Evolutionary conservation across 192 early-diverging fungal species (phyloP).

Genomic region (Backusella tarrabulga): DNA sequence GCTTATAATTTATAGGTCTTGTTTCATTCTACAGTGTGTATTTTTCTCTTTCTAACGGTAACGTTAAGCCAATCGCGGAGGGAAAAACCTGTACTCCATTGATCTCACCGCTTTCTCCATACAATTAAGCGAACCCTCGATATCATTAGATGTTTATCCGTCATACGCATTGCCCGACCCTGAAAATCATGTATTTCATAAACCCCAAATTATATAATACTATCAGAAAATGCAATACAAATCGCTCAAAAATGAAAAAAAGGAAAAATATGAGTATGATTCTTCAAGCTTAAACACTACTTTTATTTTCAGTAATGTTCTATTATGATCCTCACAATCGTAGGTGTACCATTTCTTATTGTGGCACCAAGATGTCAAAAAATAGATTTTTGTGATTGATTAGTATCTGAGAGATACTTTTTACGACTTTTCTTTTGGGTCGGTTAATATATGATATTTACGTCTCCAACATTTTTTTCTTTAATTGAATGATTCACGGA

Average conservation of each 20-base stretch:
- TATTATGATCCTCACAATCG: background rate
- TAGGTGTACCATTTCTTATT: background rate
- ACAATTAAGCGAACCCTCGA: background rate
- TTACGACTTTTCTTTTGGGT: background rate
- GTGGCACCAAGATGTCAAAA: background rate
- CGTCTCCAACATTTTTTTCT: background rate
- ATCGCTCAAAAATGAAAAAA: background rate
- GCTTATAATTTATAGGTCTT: background rate
- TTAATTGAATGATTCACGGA: background rate
- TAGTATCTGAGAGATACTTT: background rate
- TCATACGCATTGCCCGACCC: background rate
- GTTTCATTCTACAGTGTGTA: background rate
- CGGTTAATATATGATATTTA: background rate
- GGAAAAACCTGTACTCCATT: background rate
- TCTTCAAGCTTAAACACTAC: background rate
- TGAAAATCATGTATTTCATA: background rate
- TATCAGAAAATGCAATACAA: background rate
- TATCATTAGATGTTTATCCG: background rate
- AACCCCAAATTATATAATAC: background rate
- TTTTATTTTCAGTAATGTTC: background rate
- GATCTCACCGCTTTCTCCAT: background rate
- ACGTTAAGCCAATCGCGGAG: background rate
- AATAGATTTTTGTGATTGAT: background rate
- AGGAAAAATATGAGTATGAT: background rate
- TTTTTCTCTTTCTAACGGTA: background rate